Evolutionary conservation across 805 yeast genomes (phyloP), one percentile per base, ranked within the genome.

Genomic region (Aciculoconidium aculeatum): DNA sequence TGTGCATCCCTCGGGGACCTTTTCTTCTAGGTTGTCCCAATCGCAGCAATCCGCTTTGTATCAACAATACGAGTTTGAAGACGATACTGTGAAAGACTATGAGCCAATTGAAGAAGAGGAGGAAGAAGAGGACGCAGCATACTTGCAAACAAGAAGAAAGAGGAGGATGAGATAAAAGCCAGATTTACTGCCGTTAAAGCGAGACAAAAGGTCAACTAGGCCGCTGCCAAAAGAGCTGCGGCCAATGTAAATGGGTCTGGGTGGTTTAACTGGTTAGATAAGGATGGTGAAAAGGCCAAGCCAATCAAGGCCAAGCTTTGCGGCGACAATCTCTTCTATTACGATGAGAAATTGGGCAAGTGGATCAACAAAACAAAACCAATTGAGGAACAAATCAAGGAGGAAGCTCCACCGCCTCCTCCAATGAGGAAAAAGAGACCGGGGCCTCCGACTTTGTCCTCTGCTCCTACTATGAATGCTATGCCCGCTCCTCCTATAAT

Each of bases 241-340:
- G 24, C 32, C 11, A 25, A 30, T 1, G 31, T 25, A 9, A 32
- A 31, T 5, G 30, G 30, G 7, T 34, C 41, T 12, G 67, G 80
- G 6, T 82, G 94, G 84, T 56, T 81, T 35, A 64, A 71, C 32
- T 57, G 51, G 49, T 37, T 51, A 15, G 49, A 65, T 25, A 65
- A 61, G 38, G 68, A 67, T 25, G 70, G 73, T 16, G 78, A 73
- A 26, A 83, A 75, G 30, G 85, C 84, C 21, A 84, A 83, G 47
- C 82, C 87, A 0, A 70, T 78, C 37, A 73, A 75, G 39, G 97
- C 96, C 20, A 86, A 92, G 42, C 59, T 92, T 30, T 97, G 97
- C 7, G 84, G 81, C 34, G 70, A 76, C 35, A 80, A 68, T 48
- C 63, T 72, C 11, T 80, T 92, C 50, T 71, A 74, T 46, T 92